A percentile compares a stretch with the other conserved stretches of the same genome.
Conservation (phyloP, 352 stramenopile species). For the Aphanomyces astaci region DNA sequence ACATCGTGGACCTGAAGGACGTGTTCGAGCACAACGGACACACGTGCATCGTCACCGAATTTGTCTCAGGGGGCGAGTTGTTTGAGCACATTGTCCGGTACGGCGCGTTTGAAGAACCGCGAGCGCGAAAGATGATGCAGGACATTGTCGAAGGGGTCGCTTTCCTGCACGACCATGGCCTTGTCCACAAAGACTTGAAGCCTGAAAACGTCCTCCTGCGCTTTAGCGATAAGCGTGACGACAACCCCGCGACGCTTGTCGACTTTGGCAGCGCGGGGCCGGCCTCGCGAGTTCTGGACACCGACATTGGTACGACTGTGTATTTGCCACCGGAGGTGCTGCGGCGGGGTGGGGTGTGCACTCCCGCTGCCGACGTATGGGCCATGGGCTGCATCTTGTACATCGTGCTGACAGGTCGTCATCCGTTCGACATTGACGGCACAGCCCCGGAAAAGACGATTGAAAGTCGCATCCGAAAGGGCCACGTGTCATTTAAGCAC, state of each 20-base stretch:
- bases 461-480: constrained; percentile 59
- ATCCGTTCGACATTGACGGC: constrained; percentile 89
- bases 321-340: constrained; percentile 66
- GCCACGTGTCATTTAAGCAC: constrained; percentile 45
- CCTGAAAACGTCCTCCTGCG: constrained; percentile 73
- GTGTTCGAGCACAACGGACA: constrained; percentile 64
- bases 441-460: constrained; percentile 78
- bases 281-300: constrained; percentile 34
- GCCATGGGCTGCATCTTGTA: constrained; percentile 89
- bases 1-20: constrained; percentile 78
- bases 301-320: constrained; percentile 60
- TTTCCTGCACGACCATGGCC: constrained; percentile 58
- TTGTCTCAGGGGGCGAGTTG: constrained; percentile 80
- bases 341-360: constrained; percentile 37
- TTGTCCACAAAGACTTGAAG: constrained; percentile 80
- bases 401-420: constrained; percentile 87
- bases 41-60: constrained; percentile 82
- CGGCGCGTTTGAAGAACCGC: constrained; percentile 49
- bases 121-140: constrained; percentile 36
- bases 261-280: constrained; percentile 75
- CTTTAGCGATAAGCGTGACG: constrained; percentile 27
- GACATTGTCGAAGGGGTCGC: constrained; percentile 57
- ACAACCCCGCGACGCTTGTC: constrained; percentile 52
- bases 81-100: constrained; percentile 83
- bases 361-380: constrained; percentile 69